Evolutionary conservation across 768 basidiomycete genomes (phyloP).

Genomic region (Collybia sordida): DNA sequence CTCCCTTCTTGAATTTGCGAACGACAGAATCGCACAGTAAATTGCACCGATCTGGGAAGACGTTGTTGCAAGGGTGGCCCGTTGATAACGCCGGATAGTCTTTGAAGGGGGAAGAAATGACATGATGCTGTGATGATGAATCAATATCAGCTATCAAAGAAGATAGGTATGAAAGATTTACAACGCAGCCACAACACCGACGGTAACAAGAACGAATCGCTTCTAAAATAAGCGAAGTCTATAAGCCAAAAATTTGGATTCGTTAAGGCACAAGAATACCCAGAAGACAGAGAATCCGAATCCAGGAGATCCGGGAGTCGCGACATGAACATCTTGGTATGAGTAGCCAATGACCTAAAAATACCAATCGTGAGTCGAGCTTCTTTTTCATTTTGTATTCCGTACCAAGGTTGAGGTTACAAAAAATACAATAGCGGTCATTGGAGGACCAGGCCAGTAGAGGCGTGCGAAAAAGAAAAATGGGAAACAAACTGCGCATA

Average conservation of each 20-base stretch:
- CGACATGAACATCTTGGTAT: slow-evolving; percentile 58
- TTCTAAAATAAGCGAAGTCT: slow-evolving; percentile 33
- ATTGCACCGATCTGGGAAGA: slow-evolving; percentile 65
- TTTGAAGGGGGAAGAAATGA: slow-evolving; percentile 75
- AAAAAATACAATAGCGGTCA: slow-evolving; percentile 71
- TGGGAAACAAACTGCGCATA: slow-evolving; percentile 68
- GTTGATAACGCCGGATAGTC: slow-evolving; percentile 73
- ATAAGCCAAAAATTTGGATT: not conserved
- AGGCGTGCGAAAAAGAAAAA: slow-evolving; percentile 69
- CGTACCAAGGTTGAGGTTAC: slow-evolving; percentile 62
- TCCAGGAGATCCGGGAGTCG: slow-evolving; percentile 49
- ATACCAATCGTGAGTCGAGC: not conserved
- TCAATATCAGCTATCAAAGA: not conserved
- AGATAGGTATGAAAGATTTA: slow-evolving; percentile 26
- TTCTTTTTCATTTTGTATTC: not conserved
- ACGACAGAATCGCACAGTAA: slow-evolving; percentile 77
- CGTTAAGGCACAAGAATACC: slow-evolving; percentile 34
- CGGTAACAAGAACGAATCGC: slow-evolving; percentile 67
- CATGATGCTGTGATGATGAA: slow-evolving; percentile 45
- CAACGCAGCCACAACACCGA: slow-evolving; percentile 80
- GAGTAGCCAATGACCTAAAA: slow-evolving; percentile 70
- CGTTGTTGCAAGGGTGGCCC: slow-evolving; percentile 67
- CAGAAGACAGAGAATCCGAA: slow-evolving; percentile 70
- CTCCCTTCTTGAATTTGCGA: slow-evolving; percentile 56
- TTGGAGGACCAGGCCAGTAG: slow-evolving; percentile 71